These are phyloP conservation scores for Cyanodermella asteris DNA, from an alignment of 2,329 filamentous ascomycete genomes.

Conservation along the genomic window DNA sequence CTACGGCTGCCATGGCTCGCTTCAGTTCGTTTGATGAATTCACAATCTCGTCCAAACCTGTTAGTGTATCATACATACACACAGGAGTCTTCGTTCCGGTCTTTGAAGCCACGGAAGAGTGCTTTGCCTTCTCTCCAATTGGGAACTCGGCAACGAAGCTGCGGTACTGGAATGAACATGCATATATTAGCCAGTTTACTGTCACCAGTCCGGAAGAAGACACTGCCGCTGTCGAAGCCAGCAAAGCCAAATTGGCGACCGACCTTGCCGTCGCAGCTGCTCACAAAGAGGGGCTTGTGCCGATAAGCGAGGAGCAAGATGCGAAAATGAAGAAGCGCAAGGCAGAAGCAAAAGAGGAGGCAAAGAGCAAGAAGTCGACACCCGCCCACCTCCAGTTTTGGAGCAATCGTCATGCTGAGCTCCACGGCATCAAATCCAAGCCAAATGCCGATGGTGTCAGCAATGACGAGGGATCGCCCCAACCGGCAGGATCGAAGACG, in stretches of 20 bases:
- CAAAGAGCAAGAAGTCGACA: slow-evolving; percentile 17
- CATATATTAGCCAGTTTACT: slow-evolving; percentile 48
- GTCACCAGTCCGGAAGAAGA: slow-evolving; percentile 22
- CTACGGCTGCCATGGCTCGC: slow-evolving; percentile 49
- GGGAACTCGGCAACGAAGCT: slow-evolving; percentile 46
- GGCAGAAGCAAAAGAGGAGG: slow-evolving; percentile 17
- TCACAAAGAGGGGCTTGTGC: slow-evolving; percentile 8
- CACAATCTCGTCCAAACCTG: slow-evolving; percentile 52
- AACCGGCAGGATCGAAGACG: slow-evolving; percentile 11
- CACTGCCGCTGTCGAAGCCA: slow-evolving; percentile 1
- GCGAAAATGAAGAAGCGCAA: slow-evolving; percentile 23
- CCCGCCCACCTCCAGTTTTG: slow-evolving; percentile 49
- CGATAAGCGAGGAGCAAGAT: slow-evolving; percentile 10
- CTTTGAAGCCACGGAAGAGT: slow-evolving; percentile 34
- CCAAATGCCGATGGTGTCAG: slow-evolving; percentile 7
- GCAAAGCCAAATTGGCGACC: slow-evolving; percentile 4
- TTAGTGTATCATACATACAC: slow-evolving; percentile 54
- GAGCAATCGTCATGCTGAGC: slow-evolving; percentile 47
- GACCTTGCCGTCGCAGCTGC: slow-evolving; percentile 6
- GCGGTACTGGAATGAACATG: slow-evolving; percentile 55
- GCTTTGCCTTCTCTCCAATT: slow-evolving; percentile 47
- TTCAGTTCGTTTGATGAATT: slow-evolving; percentile 53
- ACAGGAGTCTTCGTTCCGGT: slow-evolving; percentile 68
- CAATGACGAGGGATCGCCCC: slow-evolving; percentile 10
- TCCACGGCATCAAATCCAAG: slow-evolving; percentile 30